Base-by-base conservation (phyloP, 495 filamentous ascomycete species). In the Apiosordaria backusii region DNA sequence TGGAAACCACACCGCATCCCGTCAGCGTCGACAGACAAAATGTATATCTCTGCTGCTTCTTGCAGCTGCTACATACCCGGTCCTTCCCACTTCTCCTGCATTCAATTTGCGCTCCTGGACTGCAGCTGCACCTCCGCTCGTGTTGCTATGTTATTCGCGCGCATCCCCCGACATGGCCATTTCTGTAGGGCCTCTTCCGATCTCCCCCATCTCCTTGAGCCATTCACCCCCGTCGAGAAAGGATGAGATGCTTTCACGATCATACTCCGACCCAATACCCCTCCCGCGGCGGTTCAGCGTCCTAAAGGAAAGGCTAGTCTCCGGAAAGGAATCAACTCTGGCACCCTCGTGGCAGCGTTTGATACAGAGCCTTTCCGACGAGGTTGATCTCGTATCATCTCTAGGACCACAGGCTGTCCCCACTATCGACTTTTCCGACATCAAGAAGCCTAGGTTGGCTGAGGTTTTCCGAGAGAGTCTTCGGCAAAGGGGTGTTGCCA, bases 281-380 rank as follows among this genome's bases (percentile, higher is more conserved):
- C 81, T 96, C 0, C 84, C 89, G 1, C 73, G 82, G 22, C 84
- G 92, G 13, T 97, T 93, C 68, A 84, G 86, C 16, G 81, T 87
- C 19, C 77, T 96, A 15, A 97, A 96, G 69, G 71, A 75, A 13
- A 76, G 78, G 9, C 75, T 93, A 15, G 87, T 89, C 24, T 72
- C 80, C 4, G 86, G 88, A 9, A 85, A 87, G 67, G 88, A 90
- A 71, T 7, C 62, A 2, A 59, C 65, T 13, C 50, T 75, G 21
- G 57, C 19, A 4, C 57, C 79, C 7, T 89, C 89, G 26, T 96
- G 90, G 89, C 79, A 87, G 29, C 82, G 90, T 35, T 79, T 97
- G 10, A 78, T 96, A 0, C 67, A 68, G 5, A 71, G 76, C 16
- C 71, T 97, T 19, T 74, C 75, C 22, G 76, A 77, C 18, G 87